These are phyloP conservation scores for Colletotrichum cuscutae DNA, from an alignment of 2,329 filamentous ascomycete genomes.

Conservation along the genomic window DNA sequence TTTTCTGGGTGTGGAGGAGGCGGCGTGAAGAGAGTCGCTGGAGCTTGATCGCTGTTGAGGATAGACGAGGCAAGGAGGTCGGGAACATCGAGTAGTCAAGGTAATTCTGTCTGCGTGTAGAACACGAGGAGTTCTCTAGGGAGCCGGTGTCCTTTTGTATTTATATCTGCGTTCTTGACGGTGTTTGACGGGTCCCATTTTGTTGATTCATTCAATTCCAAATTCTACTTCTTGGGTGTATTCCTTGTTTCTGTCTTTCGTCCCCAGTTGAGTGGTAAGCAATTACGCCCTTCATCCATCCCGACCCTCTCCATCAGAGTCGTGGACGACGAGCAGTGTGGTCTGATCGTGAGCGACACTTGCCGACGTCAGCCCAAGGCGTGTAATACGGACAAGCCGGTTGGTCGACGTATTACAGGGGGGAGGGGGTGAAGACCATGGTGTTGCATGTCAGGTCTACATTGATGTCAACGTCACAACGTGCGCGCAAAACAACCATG, in stretches of 20 bases:
- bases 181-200: not conserved
- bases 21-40: not conserved
- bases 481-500: not conserved
- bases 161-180: not conserved
- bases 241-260: not conserved
- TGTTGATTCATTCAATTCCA: not conserved
- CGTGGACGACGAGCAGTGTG: not conserved
- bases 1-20: not conserved
- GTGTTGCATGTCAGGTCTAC: not conserved
- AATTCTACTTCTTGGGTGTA: not conserved
- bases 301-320: not conserved
- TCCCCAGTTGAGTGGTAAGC: not conserved
- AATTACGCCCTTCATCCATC: not conserved
- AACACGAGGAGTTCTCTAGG: not conserved
- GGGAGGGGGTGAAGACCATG: not conserved
- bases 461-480: not conserved
- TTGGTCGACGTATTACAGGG: not conserved
- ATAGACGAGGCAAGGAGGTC: not conserved
- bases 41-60: not conserved
- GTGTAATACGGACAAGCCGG: slow-evolving; percentile 12
- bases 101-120: not conserved
- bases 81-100: not conserved
- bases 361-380: not conserved
- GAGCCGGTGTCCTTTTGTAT: not conserved
- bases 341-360: slow-evolving; percentile 4